Base-by-base conservation (phyloP, 257 asterid genomes). In the Cynanchum wilfordii region DNA sequence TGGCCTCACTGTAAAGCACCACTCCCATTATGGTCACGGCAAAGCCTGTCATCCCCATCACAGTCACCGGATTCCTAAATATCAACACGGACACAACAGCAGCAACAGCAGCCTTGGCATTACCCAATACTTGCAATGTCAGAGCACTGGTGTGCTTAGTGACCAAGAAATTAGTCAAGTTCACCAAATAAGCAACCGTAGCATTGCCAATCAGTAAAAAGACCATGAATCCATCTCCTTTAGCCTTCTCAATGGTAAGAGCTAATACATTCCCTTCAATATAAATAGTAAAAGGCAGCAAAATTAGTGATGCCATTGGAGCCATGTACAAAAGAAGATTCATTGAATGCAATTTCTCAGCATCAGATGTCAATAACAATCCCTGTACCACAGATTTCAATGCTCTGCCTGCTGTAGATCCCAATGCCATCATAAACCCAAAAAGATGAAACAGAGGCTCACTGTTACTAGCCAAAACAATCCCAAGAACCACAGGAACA, bases 101-200 rank as follows among this genome's bases (percentile, higher is more conserved):
- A 0, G 99, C 99, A 60, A 89, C 97, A 0, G 98, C 99, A 4
- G 99, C 99, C 84, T 95, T 95, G 16, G 98, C 99, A 58, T 95
- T 95, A 8, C 99, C 99, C 86, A 94, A 66, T 30, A 94, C 99
- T 77, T 94, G 99, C 87, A 94, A 58, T 1, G 99, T 94, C 73
- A 94, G 68, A 0, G 99, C 96, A 44, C 99, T 94, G 0, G 99
- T 94, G 72, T 94, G 97, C 81, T 91, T 94, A 0, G 99, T 94
- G 30, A 94, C 98, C 87, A 94, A 73, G 76, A 94, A 94, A 78
- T 94, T 94, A 0, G 97, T 94, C 85, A 94, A 73, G 62, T 94
- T 94, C 5, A 94, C 99, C 81, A 94, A 78, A 81, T 95, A 95
- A 0, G 99, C 99, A 29, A 95, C 88, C 0, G 99, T 95, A 36